Conservation (phyloP, 2,329 filamentous ascomycete genomes). For the Colletotrichum lupini region DNA sequence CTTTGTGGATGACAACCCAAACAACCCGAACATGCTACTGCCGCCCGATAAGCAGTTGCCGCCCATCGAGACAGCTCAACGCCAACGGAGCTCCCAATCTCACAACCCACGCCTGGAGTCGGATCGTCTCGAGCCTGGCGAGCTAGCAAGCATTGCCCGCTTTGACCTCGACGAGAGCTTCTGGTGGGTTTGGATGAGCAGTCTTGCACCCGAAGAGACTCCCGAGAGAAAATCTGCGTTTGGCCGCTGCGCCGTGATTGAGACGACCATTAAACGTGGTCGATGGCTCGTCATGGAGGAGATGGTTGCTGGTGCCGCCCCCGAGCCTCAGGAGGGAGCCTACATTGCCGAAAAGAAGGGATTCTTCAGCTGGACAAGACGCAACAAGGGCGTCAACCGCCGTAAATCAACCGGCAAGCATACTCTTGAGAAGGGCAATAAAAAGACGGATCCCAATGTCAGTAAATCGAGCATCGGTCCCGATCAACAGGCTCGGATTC, state of each 20-base stretch:
- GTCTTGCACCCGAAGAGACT: slow-evolving; percentile 91
- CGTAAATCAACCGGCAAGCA: slow-evolving; percentile 78
- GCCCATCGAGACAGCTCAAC: slow-evolving; percentile 77
- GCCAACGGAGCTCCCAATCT: slow-evolving; percentile 88
- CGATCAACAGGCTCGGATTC: slow-evolving; percentile 93
- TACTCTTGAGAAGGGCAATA: slow-evolving; percentile 57
- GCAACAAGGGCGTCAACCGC: slow-evolving; percentile 71
- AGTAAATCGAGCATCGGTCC: slow-evolving; percentile 89
- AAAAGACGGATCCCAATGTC: slow-evolving; percentile 53
- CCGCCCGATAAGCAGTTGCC: slow-evolving; percentile 93
- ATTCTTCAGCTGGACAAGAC: slow-evolving; percentile 87
- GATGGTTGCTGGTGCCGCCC: slow-evolving; percentile 91
- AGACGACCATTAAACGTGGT: slow-evolving; percentile 83
- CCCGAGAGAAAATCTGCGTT: slow-evolving; percentile 89
- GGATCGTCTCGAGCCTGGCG: slow-evolving; percentile 85
- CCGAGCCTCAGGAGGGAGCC: slow-evolving; percentile 84
- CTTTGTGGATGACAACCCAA: slow-evolving; percentile 82
- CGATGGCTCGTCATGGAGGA: slow-evolving; percentile 97
- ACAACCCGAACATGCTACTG: slow-evolving; percentile 76
- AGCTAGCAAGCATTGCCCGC: slow-evolving; percentile 89
- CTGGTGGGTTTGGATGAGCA: slow-evolving; percentile 99
- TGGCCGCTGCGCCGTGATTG: slow-evolving; percentile 90
- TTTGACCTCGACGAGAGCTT: slow-evolving; percentile 94
- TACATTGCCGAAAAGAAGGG: slow-evolving; percentile 97
- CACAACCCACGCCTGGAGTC: slow-evolving; percentile 79